phyloP scores from a whole-genome alignment of 2,329 filamentous ascomycete species.

The Lecanicillium sp. region DNA sequence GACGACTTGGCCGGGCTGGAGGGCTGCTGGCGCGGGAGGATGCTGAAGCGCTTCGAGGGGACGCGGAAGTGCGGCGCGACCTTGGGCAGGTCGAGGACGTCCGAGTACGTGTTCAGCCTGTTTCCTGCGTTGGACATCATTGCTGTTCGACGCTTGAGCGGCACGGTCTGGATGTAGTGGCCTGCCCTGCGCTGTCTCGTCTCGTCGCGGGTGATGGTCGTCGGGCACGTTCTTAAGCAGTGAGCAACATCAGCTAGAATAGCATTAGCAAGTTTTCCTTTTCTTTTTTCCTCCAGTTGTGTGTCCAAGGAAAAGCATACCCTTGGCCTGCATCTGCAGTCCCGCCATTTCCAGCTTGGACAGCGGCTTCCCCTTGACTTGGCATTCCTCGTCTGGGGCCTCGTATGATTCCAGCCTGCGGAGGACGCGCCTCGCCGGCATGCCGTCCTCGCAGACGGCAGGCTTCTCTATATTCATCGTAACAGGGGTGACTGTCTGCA shows the following conservation, averaged over 20 bases:
- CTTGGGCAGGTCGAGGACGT: conserved; percentile 22
- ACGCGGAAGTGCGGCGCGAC: conserved; percentile 4
- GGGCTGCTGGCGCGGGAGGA: not conserved
- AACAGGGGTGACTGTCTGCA: conserved; percentile 2
- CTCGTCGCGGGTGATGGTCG: not conserved
- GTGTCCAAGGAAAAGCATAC: too few relatives aligned
- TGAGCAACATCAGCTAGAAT: conserved; percentile 23
- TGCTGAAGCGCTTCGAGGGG: not conserved
- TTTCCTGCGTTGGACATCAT: conserved; percentile 22
- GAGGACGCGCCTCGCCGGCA: conserved; percentile 9
- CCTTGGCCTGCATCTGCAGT: conserved; percentile 24
- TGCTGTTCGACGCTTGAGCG: conserved; percentile 25
- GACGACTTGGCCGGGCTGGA: not conserved
- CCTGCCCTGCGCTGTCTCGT: conserved; percentile 4
- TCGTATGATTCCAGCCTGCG: conserved; percentile 13
- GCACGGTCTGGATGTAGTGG: conserved; percentile 18
- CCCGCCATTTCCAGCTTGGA: conserved; percentile 15
- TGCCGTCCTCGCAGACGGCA: not conserved
- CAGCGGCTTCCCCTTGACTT: conserved; percentile 11
- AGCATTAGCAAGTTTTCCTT: not conserved
- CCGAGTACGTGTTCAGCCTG: conserved; percentile 21
- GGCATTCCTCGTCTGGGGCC: conserved; percentile 3
- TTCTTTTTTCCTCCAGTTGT: too few relatives aligned
- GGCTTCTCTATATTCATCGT: not conserved
- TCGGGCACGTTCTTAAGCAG: conserved; percentile 8